A percentile compares a stretch with the other conserved stretches of the same genome.
These are phyloP conservation scores for Aspergillus bridgeri DNA, from an alignment of 495 filamentous ascomycete genomes.

Conservation along the genomic window DNA sequence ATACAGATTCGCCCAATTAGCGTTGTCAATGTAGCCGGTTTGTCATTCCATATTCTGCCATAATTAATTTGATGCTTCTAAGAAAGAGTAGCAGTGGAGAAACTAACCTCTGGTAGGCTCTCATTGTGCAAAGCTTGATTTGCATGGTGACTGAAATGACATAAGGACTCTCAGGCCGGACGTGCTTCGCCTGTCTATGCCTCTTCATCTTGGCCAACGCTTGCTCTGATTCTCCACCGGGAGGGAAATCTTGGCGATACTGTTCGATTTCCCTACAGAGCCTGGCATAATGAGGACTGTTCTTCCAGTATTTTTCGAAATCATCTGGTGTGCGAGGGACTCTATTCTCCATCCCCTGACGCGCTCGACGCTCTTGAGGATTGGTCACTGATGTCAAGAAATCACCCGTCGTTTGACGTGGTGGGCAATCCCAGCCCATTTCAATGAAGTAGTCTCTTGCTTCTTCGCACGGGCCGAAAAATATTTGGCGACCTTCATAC, in stretches of 20 bases:
- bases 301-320: conserved; percentile 61
- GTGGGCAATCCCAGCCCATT: conserved; percentile 59
- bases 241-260: conserved; percentile 39
- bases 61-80: conserved; percentile 22
- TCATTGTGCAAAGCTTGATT: conserved; percentile 44
- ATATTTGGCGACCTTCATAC: conserved; percentile 66
- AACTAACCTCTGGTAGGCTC: conserved; percentile 48
- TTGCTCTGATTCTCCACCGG: conserved; percentile 31
- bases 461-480: conserved; percentile 55
- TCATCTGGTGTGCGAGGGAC: conserved; percentile 70
- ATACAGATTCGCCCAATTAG: conserved; percentile 78
- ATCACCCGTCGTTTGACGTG: conserved; percentile 62
- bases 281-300: conserved; percentile 46
- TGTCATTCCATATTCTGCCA: conserved; percentile 64
- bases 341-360: conserved; percentile 56
- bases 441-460: conserved; percentile 60
- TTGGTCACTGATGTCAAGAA: conserved; percentile 74
- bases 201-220: conserved; percentile 33
- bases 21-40: conserved; percentile 66
- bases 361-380: conserved; percentile 57
- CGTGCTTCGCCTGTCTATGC: conserved; percentile 39
- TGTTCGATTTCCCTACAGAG: conserved; percentile 48
- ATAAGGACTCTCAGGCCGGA: conserved; percentile 43
- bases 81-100: neutral
- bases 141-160: conserved; percentile 46